Base-by-base conservation (phyloP, 1,284 basidiomycete species). In the Microbotryum scabiosae region DNA sequence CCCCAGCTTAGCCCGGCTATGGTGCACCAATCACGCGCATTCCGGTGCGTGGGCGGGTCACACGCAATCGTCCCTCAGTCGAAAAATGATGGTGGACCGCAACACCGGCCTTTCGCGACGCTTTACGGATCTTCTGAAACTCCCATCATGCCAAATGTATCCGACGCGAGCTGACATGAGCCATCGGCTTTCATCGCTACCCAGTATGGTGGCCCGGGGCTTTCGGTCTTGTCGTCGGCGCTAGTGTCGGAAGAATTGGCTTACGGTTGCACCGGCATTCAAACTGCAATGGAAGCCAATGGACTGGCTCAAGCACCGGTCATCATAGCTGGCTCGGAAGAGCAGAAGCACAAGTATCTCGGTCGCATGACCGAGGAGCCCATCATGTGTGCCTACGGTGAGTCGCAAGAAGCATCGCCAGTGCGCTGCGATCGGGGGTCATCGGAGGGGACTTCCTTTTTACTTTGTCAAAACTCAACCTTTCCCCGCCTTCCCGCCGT, bases 321-420 rank as follows among this genome's bases (percentile, higher is more conserved):
- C 14, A 77, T 81, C 44, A 77, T 81, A 10, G 77, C 79, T 1
- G 80, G 76, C 2, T 77, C 74, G 23, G 76, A 81, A 56, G 77
- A 77, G 63, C 75, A 74, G 51, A 82, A 81, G 73, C 66, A 67
- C 57, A 81, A 81, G 73, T 81, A 80, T 70, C 74, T 82, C n/a
- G 79, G 80, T 1, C 73, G 80, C n/a, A 78, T 81, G 77, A 79
- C 77, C 0, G 80, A 81, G 65, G 79, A 79, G 69, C 80, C 80
- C 0, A 70, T 82, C 16, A 78, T 82, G 63, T 79, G 79, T 18
- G 77, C 80, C 2, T 82, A 82, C 71, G 79, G 79, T 63, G 78
- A 79, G 25, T 41, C 36, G 14, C 12, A 4, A 41, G 12, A 6
- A 41, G 14, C 12, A 41, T 4, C 9, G 36, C 14, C 36, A 41